phyloP scores from a whole-genome alignment of 1,284 basidiomycete species.

The Irpex sp. region DNA sequence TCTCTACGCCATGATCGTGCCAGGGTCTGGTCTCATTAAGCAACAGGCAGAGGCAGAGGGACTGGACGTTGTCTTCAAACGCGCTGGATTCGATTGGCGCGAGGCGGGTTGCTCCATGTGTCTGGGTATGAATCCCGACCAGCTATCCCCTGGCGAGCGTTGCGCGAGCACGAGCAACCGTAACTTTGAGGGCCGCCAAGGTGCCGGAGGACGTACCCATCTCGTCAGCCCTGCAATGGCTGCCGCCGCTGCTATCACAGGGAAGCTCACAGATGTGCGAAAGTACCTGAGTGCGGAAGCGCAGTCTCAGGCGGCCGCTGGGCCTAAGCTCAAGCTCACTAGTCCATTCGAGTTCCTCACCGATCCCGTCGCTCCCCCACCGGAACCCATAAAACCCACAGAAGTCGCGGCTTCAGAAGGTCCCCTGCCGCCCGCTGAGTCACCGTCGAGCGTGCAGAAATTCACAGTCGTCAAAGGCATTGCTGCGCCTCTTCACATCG shows the following conservation, averaged over 20 bases:
- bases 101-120: constrained; percentile 99
- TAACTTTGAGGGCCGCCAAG: constrained; percentile 95
- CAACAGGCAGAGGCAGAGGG: constrained; percentile 95
- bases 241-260: constrained; percentile 88
- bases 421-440: constrained; percentile 46
- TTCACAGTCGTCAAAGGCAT: constrained; percentile 84
- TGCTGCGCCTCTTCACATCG: constrained; percentile 85
- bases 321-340: constrained; percentile 61
- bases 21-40: constrained; percentile 92
- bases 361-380: constrained; percentile 68
- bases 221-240: constrained; percentile 96
- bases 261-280: constrained; percentile 86
- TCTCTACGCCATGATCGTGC: constrained; percentile 93
- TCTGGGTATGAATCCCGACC: constrained; percentile 97
- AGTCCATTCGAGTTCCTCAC: constrained; percentile 76
- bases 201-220: constrained; percentile 90
- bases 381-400: constrained; percentile 41
- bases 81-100: constrained; percentile 96
- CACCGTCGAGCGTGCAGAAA: constrained; percentile 67
- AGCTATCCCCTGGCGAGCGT: constrained; percentile 85
- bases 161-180: constrained; percentile 97
- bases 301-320: constrained; percentile 41
- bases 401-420: constrained; percentile 28
- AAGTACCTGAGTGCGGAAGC: constrained; percentile 63
- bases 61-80: constrained; percentile 87